phyloP scores from a whole-genome alignment of 2,329 filamentous ascomycete genomes.

The Ploettnerulaceae sp. region DNA sequence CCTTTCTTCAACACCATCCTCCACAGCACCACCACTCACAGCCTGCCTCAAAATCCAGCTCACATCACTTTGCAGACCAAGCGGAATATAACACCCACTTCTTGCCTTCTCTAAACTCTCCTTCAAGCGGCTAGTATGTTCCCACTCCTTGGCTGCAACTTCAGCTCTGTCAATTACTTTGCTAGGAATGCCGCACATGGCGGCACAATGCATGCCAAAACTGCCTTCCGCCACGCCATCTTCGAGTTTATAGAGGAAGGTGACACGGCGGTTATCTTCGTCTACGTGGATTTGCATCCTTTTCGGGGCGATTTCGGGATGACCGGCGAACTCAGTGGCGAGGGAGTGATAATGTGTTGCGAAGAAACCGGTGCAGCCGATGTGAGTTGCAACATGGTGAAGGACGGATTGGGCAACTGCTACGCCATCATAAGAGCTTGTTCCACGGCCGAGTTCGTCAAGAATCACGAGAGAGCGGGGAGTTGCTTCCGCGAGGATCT shows the following conservation, averaged over 20 bases:
- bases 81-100: constrained; percentile 72
- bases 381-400: constrained; percentile 91
- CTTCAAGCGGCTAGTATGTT: constrained; percentile 86
- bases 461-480: constrained; percentile 92
- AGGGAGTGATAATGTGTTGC: constrained; percentile 96
- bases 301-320: constrained; percentile 80
- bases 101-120: constrained; percentile 80
- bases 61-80: constrained; percentile 85
- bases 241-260: constrained; percentile 92
- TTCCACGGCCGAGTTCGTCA: constrained; percentile 92
- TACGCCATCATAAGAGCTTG: constrained; percentile 91
- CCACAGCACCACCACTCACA: constrained; percentile 24
- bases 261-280: constrained; percentile 76
- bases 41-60: constrained; percentile 65
- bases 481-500: constrained; percentile 91
- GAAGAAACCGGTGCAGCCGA: constrained; percentile 93
- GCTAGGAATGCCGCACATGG: constrained; percentile 90
- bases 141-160: constrained; percentile 84
- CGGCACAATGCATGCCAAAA: constrained; percentile 98
- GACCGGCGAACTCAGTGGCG: constrained; percentile 81
- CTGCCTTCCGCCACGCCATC: constrained; percentile 91
- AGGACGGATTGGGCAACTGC: constrained; percentile 94
- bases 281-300: constrained; percentile 96
- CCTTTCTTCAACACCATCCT: constrained; percentile 42
- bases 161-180: constrained; percentile 84